phyloP scores from a whole-genome alignment of 139 green algal species.

The Haematococcus lacustris region DNA sequence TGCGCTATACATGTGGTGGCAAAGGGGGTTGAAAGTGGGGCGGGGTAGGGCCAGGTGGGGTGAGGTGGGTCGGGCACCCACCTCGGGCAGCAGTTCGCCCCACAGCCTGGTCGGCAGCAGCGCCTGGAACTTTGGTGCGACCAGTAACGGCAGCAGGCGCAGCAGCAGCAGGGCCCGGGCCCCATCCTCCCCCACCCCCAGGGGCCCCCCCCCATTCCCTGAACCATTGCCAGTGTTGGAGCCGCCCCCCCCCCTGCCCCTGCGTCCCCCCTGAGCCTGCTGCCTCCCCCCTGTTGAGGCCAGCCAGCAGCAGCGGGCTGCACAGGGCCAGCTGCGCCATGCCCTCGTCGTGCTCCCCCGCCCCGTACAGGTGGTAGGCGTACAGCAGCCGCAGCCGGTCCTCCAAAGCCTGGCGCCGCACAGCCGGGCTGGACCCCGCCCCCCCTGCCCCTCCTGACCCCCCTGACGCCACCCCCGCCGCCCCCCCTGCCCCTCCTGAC shows the following conservation, averaged over 20 bases:
- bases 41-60: too few relatives aligned
- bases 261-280: too few relatives aligned
- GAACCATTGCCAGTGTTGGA: too few relatives aligned
- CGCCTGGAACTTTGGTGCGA: too few relatives aligned
- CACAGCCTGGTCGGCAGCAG: conserved; percentile 22
- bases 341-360: conserved; percentile 62
- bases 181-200: not conserved
- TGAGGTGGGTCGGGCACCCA: conserved; percentile 30
- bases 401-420: conserved; percentile 24
- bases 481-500: too few relatives aligned
- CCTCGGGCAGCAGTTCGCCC: conserved; percentile 18
- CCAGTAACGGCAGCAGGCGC: conserved; percentile 55
- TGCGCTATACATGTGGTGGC: too few relatives aligned
- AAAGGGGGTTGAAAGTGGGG: too few relatives aligned
- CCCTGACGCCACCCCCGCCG: too few relatives aligned
- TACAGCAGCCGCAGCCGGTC: conserved; percentile 57
- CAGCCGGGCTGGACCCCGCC: too few relatives aligned
- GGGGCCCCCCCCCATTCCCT: not conserved
- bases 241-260: too few relatives aligned
- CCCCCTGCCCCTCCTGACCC: too few relatives aligned
- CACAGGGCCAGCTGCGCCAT: conserved; percentile 71
- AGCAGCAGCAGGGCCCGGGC: conserved; percentile 46
- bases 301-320: not conserved
- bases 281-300: too few relatives aligned
- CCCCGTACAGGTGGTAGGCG: conserved; percentile 57